Evolutionary conservation across 2,329 filamentous ascomycete genomes (phyloP).

Genomic region (Beauveria medogensis): DNA sequence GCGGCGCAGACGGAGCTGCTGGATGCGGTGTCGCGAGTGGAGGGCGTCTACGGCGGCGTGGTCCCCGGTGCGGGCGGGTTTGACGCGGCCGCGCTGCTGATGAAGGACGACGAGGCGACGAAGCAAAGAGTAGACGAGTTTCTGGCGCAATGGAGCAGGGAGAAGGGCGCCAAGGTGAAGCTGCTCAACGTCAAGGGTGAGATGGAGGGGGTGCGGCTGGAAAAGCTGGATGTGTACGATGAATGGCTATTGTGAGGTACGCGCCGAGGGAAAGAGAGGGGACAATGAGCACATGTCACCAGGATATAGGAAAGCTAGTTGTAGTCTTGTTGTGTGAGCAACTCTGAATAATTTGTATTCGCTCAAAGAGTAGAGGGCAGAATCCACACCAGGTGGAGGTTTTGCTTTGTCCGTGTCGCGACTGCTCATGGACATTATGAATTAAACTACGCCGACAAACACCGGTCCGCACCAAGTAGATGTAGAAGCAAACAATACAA

Average conservation of each 20-base stretch:
- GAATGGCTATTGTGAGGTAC: slow-evolving; percentile 29
- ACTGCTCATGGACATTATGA: background rate
- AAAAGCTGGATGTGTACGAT: slow-evolving; percentile 35
- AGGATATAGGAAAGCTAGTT: background rate
- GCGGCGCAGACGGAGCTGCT: slow-evolving; percentile 74
- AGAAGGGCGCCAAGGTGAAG: slow-evolving; percentile 55
- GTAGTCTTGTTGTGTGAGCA: background rate
- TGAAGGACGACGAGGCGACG: slow-evolving; percentile 63
- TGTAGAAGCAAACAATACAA: background rate
- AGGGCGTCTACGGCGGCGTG: slow-evolving; percentile 82
- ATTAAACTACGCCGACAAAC: background rate
- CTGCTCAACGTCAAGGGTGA: slow-evolving; percentile 64
- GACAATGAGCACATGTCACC: background rate
- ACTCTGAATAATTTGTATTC: background rate
- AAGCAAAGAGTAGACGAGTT: slow-evolving; percentile 51
- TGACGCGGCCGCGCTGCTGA: slow-evolving; percentile 77
- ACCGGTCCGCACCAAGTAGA: background rate
- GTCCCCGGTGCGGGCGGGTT: slow-evolving; percentile 92
- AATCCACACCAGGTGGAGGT: background rate
- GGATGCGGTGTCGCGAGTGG: slow-evolving; percentile 62
- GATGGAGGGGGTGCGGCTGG: slow-evolving; percentile 54
- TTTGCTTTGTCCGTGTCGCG: background rate
- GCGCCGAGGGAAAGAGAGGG: background rate
- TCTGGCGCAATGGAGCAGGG: slow-evolving; percentile 55
- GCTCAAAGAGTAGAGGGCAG: background rate